phyloP scores from a whole-genome alignment of 1,284 basidiomycete species.

The Rhodotorula sp. region DNA sequence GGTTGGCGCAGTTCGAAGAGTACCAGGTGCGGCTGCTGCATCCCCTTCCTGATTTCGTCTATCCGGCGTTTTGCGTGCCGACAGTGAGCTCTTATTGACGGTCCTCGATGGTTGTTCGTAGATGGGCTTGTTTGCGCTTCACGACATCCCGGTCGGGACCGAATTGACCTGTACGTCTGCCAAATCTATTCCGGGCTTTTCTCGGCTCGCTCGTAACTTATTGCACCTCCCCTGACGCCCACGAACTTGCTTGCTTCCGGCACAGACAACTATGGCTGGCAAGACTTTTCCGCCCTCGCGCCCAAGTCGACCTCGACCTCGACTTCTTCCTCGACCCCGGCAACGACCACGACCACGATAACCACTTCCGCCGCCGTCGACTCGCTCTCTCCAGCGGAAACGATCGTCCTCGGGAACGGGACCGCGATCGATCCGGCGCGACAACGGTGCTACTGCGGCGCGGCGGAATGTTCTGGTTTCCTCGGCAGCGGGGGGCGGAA shows the following conservation, averaged over 20 bases:
- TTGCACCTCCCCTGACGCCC: too few relatives aligned
- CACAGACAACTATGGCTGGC: slow-evolving; percentile 47
- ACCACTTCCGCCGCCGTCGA: too few relatives aligned
- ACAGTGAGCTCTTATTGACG: too few relatives aligned
- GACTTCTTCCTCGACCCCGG: neutral
- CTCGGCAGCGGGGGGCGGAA: slow-evolving; percentile 42
- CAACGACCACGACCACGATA: neutral
- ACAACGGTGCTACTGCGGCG: slow-evolving; percentile 50
- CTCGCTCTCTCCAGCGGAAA: neutral
- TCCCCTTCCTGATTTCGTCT: too few relatives aligned
- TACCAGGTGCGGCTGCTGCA: slow-evolving; percentile 52
- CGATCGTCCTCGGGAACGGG: slow-evolving; percentile 20
- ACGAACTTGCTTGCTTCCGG: slow-evolving; percentile 27
- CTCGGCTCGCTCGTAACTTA: neutral
- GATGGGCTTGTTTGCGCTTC: slow-evolving; percentile 49
- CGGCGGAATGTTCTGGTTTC: slow-evolving; percentile 49
- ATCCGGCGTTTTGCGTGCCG: too few relatives aligned
- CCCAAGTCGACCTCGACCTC: neutral
- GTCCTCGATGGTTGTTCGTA: too few relatives aligned
- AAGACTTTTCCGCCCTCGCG: slow-evolving; percentile 31
- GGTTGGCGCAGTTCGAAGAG: slow-evolving; percentile 50
- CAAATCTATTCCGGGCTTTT: too few relatives aligned
- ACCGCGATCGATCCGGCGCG: slow-evolving; percentile 44
- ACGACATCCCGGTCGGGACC: slow-evolving; percentile 52
- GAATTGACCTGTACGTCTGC: slow-evolving; percentile 48